These are phyloP conservation scores for Pythium brachiatum DNA, from an alignment of 352 stramenopile species.

Conservation along the genomic window DNA sequence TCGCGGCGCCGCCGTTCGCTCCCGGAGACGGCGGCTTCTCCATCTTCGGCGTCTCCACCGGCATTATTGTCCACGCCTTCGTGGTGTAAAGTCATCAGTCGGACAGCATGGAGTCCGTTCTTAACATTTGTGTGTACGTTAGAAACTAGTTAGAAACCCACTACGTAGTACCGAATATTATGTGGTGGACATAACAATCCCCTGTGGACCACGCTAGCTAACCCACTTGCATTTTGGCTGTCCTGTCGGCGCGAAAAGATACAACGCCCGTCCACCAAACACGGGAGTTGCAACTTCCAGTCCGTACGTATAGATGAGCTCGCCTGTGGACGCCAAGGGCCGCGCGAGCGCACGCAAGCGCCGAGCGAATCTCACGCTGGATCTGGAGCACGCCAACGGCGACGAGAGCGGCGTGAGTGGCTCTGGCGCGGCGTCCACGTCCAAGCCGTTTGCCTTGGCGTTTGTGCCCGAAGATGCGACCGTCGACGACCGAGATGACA, in stretches of 20 bases:
- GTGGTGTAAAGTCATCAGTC: background rate
- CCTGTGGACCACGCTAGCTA: background rate
- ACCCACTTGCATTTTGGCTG: background rate
- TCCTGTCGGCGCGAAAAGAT: background rate
- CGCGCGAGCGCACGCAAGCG: slow-evolving; percentile 12
- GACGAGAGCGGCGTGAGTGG: slow-evolving; percentile 6
- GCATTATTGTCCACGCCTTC: background rate
- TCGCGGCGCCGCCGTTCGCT: background rate
- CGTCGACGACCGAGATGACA: background rate
- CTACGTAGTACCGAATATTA: background rate
- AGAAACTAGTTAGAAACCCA: no score
- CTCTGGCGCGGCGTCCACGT: background rate
- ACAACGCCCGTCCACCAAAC: background rate
- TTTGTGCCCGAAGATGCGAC: background rate
- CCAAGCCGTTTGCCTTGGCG: slow-evolving; percentile 4
- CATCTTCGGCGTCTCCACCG: background rate
- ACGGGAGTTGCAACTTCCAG: background rate
- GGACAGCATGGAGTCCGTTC: background rate
- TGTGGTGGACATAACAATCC: slow-evolving; percentile 6
- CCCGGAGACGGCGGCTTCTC: background rate
- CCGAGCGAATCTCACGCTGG: slow-evolving; percentile 22
- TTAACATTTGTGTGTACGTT: no score
- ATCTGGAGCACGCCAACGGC: slow-evolving; percentile 23
- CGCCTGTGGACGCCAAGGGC: background rate
- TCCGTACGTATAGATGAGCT: slow-evolving; percentile 9